Conservation (phyloP, 202 grass and related monocot genomes). For the Bolboschoenoplectus hybrid region DNA sequence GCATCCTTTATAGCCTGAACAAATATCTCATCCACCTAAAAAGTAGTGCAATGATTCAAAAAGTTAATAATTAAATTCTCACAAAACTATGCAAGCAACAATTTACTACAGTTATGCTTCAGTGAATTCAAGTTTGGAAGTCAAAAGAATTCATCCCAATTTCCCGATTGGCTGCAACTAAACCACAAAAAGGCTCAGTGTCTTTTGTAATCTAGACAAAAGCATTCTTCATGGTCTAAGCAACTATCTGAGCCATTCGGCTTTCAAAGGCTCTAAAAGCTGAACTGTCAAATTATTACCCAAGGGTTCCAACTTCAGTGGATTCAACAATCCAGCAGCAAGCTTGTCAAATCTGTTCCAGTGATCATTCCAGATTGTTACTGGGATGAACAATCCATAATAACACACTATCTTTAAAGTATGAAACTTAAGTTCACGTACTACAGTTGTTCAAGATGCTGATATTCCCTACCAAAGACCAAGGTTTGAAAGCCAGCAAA, state of each 20-base stretch:
- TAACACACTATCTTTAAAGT: background rate
- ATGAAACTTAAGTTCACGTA: background rate
- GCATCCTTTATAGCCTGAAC: slow-evolving; percentile 90
- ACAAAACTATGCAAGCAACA: background rate
- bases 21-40: slow-evolving; percentile 94
- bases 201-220: background rate
- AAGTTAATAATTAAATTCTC: background rate
- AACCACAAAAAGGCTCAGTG: background rate
- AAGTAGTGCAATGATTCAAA: background rate
- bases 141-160: background rate
- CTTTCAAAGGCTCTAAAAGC: background rate
- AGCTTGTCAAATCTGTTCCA: background rate
- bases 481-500: background rate
- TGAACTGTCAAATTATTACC: background rate
- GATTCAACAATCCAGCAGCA: background rate
- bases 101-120: background rate
- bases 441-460: background rate
- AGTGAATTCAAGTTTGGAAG: background rate
- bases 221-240: background rate
- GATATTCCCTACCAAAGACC: background rate
- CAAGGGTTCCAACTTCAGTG: background rate
- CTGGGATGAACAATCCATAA: background rate
- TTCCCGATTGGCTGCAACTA: background rate
- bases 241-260: background rate
- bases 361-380: background rate